Evolutionary conservation across 306 rosid genomes (phyloP).

Genomic region (Pterocarpus macrocarpus): DNA sequence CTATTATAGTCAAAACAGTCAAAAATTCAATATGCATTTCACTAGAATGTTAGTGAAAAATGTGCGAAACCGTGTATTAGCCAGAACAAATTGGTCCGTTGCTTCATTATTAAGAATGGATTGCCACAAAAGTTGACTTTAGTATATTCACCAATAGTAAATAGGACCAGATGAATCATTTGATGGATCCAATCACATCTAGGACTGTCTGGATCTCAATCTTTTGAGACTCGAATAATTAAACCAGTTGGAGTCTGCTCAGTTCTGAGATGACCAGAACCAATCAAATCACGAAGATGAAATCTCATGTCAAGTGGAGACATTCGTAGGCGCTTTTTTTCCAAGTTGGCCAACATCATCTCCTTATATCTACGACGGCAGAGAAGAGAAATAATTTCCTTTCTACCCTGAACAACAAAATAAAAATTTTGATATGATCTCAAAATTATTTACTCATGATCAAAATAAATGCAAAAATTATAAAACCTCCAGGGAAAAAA

Average conservation of each 20-base stretch:
- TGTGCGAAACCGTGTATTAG: no score
- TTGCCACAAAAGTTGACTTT: no score
- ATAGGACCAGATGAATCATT: constrained; percentile 27
- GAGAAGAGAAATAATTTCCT: constrained; percentile 82
- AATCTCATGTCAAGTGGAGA: constrained; percentile 86
- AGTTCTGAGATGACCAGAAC: constrained; percentile 79
- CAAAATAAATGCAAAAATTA: neutral
- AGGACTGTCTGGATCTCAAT: constrained; percentile 52
- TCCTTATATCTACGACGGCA: constrained; percentile 78
- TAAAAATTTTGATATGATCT: constrained; percentile 25
- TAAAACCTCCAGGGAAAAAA: neutral
- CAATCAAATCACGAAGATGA: constrained; percentile 91
- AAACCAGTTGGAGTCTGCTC: constrained; percentile 77
- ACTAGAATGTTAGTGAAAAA: no score
- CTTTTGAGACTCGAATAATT: constrained; percentile 75
- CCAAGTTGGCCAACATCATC: constrained; percentile 80
- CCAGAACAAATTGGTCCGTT: no score
- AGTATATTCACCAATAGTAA: neutral
- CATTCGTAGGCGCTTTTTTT: constrained; percentile 81
- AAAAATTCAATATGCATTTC: no score
- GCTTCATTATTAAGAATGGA: no score
- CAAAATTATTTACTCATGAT: constrained; percentile 6
- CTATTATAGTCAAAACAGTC: no score
- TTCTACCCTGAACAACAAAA: constrained; percentile 81
- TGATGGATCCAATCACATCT: constrained; percentile 20